These are phyloP conservation scores for Lonicera japonica DNA, from an alignment of 129 eudicot genomes.

Conservation along the genomic window DNA sequence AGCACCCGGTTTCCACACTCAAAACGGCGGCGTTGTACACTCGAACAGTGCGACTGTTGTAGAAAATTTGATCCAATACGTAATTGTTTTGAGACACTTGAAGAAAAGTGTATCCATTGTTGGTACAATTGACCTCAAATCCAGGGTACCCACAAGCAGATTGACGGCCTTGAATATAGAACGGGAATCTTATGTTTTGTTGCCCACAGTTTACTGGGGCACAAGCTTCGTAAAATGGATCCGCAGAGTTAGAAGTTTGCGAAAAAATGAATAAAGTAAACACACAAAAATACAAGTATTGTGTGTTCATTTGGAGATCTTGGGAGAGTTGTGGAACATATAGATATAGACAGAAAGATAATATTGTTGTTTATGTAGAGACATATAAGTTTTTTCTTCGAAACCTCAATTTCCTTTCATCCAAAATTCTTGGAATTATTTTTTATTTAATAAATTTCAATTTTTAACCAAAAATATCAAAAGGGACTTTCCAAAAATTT, in stretches of 20 bases:
- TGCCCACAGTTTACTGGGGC: constrained; percentile 10
- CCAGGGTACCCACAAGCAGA: constrained; percentile 31
- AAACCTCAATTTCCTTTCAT: too few relatives aligned
- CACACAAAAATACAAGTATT: constrained; percentile 1
- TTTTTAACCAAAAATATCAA: too few relatives aligned
- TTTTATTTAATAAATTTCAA: too few relatives aligned
- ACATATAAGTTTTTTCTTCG: too few relatives aligned
- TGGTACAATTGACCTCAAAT: constrained; percentile 21
- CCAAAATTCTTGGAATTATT: too few relatives aligned
- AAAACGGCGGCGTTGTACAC: constrained; percentile 12
- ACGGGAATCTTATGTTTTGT: constrained; percentile 31
- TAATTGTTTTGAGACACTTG: constrained; percentile 7
- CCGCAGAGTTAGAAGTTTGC: constrained; percentile 8
- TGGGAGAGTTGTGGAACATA: not conserved
- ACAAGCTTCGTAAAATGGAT: constrained; percentile 21
- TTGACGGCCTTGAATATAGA: constrained; percentile 16
- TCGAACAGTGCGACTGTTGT: constrained; percentile 8
- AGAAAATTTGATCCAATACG: constrained; percentile 13
- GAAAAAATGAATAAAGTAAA: constrained; percentile 7
- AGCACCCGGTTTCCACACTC: not conserved
- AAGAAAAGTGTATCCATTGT: constrained; percentile 9
- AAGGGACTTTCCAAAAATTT: too few relatives aligned
- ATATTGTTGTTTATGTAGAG: too few relatives aligned
- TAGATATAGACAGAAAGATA: not conserved
- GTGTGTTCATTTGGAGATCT: constrained; percentile 15